These are phyloP conservation scores for Cardamine resedifolia DNA, from an alignment of 345 rosid species.

Conservation along the genomic window DNA sequence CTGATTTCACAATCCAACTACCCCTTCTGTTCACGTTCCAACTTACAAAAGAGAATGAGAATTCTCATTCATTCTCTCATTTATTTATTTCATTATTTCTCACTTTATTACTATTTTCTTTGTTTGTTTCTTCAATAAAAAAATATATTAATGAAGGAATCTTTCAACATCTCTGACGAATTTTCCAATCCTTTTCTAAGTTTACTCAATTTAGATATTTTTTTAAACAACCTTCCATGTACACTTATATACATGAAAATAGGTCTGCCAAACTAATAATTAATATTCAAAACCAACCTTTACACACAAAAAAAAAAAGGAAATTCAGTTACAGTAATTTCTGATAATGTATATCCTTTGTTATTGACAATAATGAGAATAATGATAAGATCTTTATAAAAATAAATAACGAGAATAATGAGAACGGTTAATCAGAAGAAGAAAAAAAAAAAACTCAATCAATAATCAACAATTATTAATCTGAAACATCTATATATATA, in stretches of 20 bases:
- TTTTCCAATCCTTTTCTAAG: constrained; percentile 6
- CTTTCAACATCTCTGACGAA: constrained; percentile 27
- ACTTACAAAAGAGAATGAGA: constrained; percentile 34
- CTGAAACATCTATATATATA: too few species aligned
- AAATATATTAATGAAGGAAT: constrained; percentile 16
- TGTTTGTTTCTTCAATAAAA: background rate
- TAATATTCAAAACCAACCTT: background rate
- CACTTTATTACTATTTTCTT: background rate
- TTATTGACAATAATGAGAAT: constrained; percentile 8
- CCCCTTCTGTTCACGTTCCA: constrained; percentile 39
- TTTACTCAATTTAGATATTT: constrained; percentile 15
- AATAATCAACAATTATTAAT: background rate
- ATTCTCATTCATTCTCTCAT: constrained; percentile 20
- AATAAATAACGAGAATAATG: constrained; percentile 11
- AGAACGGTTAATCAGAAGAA: constrained; percentile 30
- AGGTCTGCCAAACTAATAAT: constrained; percentile 3
- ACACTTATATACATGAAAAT: constrained; percentile 10
- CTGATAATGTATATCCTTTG: background rate
- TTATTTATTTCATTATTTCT: constrained; percentile 6
- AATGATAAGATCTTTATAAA: background rate
- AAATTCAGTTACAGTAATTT: background rate
- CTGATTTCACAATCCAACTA: constrained; percentile 40
- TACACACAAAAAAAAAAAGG: background rate
- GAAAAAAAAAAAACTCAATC: background rate
- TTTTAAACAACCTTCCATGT: background rate